Percentiles rank a stretch among this genome's conserved stretches.
Conservation (phyloP, 345 rosid genomes). For the Anastatica hierochuntica region DNA sequence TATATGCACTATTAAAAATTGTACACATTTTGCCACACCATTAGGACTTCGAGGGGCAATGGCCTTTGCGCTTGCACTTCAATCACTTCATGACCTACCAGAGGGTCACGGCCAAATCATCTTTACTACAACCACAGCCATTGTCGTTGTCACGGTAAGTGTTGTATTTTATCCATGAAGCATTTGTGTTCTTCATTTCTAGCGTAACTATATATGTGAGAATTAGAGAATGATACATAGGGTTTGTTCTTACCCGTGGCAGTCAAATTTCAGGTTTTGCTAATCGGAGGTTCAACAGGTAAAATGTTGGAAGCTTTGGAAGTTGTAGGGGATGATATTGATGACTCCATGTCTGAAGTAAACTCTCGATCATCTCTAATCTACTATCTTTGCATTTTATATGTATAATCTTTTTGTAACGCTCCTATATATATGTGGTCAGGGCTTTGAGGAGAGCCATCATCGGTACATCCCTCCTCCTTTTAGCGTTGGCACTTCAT, state of each 20-base stretch:
- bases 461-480: slow-evolving; percentile 48
- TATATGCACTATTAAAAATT: slow-evolving; percentile 7
- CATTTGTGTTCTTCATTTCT: slow-evolving; percentile 2
- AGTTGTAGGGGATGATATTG: slow-evolving; percentile 77
- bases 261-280: slow-evolving; percentile 51
- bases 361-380: slow-evolving; percentile 22
- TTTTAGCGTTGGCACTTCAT: slow-evolving; percentile 43
- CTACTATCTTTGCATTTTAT: not conserved
- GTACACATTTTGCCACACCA: slow-evolving; percentile 17
- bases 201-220: not conserved
- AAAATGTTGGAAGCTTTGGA: slow-evolving; percentile 91
- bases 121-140: slow-evolving; percentile 91
- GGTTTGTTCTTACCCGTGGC: slow-evolving; percentile 3
- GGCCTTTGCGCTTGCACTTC: slow-evolving; percentile 99
- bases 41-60: slow-evolving; percentile 91
- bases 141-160: slow-evolving; percentile 75
- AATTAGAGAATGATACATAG: not conserved
- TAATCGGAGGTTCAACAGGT: slow-evolving; percentile 98
- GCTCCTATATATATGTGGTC: slow-evolving; percentile 11
- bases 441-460: slow-evolving; percentile 45
- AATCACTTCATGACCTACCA: slow-evolving; percentile 89
- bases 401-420: not conserved
- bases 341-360: slow-evolving; percentile 57
- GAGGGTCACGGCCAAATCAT: slow-evolving; percentile 96
- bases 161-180: slow-evolving; percentile 2